Conservation (phyloP, 345 rosid species). For the Populus alba region DNA sequence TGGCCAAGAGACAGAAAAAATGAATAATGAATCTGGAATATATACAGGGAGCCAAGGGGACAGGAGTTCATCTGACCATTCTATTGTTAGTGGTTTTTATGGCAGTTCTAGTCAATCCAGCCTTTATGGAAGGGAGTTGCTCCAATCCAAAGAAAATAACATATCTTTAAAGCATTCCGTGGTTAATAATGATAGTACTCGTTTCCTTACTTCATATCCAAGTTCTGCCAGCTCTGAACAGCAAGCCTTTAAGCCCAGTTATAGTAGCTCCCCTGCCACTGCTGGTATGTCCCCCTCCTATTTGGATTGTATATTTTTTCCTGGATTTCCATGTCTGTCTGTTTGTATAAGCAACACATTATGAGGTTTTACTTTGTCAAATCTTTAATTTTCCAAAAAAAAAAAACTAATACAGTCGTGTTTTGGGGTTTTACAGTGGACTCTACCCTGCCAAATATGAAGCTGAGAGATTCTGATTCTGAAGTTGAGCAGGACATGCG, state of each 20-base stretch:
- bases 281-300: conserved; percentile 33
- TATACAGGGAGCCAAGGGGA: conserved; percentile 25
- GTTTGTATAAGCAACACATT: neutral
- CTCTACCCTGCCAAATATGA: conserved; percentile 35
- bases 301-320: conserved; percentile 31
- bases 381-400: conserved; percentile 1
- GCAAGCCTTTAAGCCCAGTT: conserved; percentile 29
- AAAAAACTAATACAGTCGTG: conserved; percentile 14
- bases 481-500: conserved; percentile 37
- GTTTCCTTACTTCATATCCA: conserved; percentile 21
- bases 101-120: conserved; percentile 27
- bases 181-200: conserved; percentile 13
- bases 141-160: conserved; percentile 36
- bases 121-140: conserved; percentile 25
- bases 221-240: conserved; percentile 28
- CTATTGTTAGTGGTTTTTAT: conserved; percentile 19
- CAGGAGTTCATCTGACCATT: conserved; percentile 22
- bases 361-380: conserved; percentile 9
- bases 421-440: conserved; percentile 37
- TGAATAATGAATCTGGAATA: conserved; percentile 30
- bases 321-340: conserved; percentile 8
- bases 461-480: conserved; percentile 33
- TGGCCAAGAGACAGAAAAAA: conserved; percentile 34
- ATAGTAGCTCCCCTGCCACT: conserved; percentile 26
- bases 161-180: conserved; percentile 29